Evolutionary conservation across 225 moss, liverwort and hornwort genomes (phyloP).

Genomic region (Straminergon stramineum): DNA sequence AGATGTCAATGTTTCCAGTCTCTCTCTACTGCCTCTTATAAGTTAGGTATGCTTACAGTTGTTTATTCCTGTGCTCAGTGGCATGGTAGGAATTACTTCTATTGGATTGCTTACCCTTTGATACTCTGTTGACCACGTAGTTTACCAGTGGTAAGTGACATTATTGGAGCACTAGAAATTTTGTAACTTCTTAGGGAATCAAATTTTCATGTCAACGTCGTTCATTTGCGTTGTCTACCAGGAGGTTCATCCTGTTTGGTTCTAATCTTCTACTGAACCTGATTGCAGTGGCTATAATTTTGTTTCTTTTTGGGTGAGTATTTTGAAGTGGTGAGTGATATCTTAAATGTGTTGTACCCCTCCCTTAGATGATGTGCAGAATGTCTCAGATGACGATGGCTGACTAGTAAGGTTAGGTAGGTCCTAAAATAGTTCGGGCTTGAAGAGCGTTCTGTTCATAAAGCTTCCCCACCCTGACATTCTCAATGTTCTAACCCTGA

Average conservation of each 20-base stretch:
- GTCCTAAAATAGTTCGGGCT: neutral
- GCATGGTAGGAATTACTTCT: neutral
- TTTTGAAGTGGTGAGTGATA: neutral
- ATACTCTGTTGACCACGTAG: neutral
- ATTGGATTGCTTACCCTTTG: neutral
- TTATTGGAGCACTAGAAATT: neutral
- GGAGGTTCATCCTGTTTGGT: neutral
- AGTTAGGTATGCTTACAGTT: neutral
- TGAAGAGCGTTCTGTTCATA: neutral
- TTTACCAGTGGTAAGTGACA: slow-evolving; percentile 1
- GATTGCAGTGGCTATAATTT: neutral
- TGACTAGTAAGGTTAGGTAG: neutral
- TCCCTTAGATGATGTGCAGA: neutral
- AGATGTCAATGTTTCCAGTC: neutral
- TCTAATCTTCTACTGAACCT: neutral
- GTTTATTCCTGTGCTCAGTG: neutral
- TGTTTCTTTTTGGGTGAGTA: neutral
- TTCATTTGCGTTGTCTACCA: neutral
- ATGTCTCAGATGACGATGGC: neutral
- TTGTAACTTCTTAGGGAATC: neutral
- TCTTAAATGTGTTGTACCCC: neutral
- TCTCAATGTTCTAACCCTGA: neutral
- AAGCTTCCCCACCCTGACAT: neutral
- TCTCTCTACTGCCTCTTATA: neutral
- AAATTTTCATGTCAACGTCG: neutral